Conservation (phyloP, 805 yeast species). For the Starmera caribaea region DNA sequence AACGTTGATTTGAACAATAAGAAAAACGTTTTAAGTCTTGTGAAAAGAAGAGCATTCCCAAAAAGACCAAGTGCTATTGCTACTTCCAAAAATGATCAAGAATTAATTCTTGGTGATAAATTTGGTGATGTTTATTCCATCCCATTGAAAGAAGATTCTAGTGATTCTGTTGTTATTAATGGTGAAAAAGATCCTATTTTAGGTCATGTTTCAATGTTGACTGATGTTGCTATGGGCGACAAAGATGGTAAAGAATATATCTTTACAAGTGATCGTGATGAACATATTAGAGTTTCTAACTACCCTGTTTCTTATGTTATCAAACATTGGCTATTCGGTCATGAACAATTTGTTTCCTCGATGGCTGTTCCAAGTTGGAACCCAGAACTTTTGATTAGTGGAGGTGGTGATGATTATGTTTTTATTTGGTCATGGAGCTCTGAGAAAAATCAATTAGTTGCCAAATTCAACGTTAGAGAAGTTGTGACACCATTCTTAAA, state of each 20-base stretch:
- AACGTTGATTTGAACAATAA: constrained; percentile 19
- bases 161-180: constrained; percentile 23
- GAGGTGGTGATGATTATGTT: constrained; percentile 82
- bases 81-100: constrained; percentile 46
- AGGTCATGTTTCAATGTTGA: constrained; percentile 96
- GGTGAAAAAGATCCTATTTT: constrained; percentile 58
- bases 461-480: constrained; percentile 38
- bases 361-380: constrained; percentile 48
- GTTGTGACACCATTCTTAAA: constrained; percentile 34
- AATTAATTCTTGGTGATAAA: constrained; percentile 77
- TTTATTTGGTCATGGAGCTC: constrained; percentile 72
- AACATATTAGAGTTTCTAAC: constrained; percentile 78
- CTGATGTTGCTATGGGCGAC: constrained; percentile 49
- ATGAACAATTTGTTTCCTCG: constrained; percentile 69
- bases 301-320: constrained; percentile 74
- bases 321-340: constrained; percentile 81
- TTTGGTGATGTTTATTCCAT: constrained; percentile 88
- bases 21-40: constrained; percentile 35
- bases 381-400: constrained; percentile 52
- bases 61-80: constrained; percentile 91
- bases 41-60: constrained; percentile 71
- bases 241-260: constrained; percentile 39
- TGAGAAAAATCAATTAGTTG: constrained; percentile 34
- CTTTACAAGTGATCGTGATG: constrained; percentile 89
- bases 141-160: constrained; percentile 24